Evolutionary conservation across 176 grass and related monocot species (phyloP).

Genomic region (Calamus simplicifolius): DNA sequence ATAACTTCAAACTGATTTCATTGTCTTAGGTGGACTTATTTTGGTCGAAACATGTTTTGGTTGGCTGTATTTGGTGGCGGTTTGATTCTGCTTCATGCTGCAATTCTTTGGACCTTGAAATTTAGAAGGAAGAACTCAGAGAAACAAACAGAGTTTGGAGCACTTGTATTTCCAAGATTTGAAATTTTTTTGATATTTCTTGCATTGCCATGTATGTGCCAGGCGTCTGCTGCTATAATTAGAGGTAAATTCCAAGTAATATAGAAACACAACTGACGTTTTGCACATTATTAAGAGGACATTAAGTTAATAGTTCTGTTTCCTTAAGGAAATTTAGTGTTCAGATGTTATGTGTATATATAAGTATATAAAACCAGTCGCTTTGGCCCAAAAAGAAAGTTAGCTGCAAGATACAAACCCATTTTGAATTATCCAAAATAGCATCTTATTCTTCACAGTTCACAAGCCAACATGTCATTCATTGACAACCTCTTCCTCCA

Average conservation of each 20-base stretch:
- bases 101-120: conserved; percentile 38
- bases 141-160: conserved; percentile 23
- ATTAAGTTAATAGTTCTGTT: neutral
- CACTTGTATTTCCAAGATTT: conserved; percentile 60
- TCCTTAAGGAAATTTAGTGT: too few relatives aligned
- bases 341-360: too few relatives aligned
- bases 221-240: conserved; percentile 55
- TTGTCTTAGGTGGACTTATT: conserved; percentile 65
- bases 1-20: neutral
- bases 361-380: too few relatives aligned
- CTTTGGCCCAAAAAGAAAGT: too few relatives aligned
- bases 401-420: too few relatives aligned
- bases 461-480: too few relatives aligned
- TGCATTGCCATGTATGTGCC: conserved; percentile 58
- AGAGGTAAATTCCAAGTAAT: conserved; percentile 21
- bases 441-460: too few relatives aligned
- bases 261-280: conserved; percentile 1
- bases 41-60: conserved; percentile 88
- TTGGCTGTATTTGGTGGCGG: conserved; percentile 57
- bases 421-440: too few relatives aligned
- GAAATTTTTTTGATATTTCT: conserved; percentile 69
- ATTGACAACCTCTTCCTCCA: too few relatives aligned
- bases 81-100: conserved; percentile 43
- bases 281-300: neutral
- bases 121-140: conserved; percentile 27